Conservation (phyloP, 2,329 filamentous ascomycete genomes). For the Bipolaris zeicola region DNA sequence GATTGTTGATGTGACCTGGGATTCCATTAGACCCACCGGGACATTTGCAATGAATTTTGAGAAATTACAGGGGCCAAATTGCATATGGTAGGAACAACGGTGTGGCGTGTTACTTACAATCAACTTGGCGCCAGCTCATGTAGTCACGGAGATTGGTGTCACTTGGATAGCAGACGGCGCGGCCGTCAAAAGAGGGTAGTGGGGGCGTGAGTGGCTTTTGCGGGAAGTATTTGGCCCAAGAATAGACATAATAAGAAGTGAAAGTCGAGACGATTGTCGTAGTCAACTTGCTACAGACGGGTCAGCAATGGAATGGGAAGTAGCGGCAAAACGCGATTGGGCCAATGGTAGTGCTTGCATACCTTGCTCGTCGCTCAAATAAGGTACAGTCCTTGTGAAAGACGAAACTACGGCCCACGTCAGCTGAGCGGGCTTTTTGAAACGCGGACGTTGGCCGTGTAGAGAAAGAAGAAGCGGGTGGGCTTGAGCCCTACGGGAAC, state of each 20-base stretch:
- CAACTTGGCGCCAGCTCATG: constrained; percentile 94
- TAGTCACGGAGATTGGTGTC: constrained; percentile 87
- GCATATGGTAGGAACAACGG: background rate
- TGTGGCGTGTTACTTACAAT: constrained; percentile 66
- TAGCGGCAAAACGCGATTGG: constrained; percentile 5
- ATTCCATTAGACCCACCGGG: background rate
- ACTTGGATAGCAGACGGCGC: constrained; percentile 87
- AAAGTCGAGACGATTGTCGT: constrained; percentile 93
- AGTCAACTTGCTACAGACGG: constrained; percentile 73
- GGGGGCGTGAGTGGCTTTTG: constrained; percentile 72
- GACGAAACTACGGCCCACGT: constrained; percentile 70
- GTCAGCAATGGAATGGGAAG: constrained; percentile 19
- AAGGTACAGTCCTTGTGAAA: constrained; percentile 81
- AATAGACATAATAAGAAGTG: constrained; percentile 84
- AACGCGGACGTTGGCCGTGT: constrained; percentile 16
- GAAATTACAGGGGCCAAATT: constrained; percentile 1
- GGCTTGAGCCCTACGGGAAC: constrained; percentile 6
- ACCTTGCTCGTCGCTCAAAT: constrained; percentile 85
- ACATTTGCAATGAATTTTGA: background rate
- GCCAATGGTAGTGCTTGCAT: constrained; percentile 24
- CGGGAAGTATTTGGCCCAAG: constrained; percentile 79
- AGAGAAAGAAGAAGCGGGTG: background rate
- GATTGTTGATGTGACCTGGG: constrained; percentile 92
- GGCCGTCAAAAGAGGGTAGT: constrained; percentile 88
- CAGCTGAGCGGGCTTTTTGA: constrained; percentile 29